Conservation (phyloP, 176 grass and related monocot genomes). For the Phyllostachys edulis region DNA sequence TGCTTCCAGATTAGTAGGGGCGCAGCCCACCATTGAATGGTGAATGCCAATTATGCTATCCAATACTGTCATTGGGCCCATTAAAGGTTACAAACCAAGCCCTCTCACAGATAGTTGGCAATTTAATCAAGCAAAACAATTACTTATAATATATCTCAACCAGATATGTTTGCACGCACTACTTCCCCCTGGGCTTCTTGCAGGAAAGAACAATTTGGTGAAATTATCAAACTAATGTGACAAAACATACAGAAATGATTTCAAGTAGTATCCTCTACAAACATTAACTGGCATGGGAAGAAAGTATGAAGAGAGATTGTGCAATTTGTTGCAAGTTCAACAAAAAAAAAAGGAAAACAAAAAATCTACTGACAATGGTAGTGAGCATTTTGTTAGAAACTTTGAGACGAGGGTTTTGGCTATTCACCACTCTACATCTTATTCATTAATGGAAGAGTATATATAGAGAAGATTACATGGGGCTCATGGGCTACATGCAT, state of each 20-base stretch:
- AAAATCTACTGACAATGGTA: not conserved
- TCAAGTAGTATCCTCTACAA: not conserved
- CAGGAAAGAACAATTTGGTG: not conserved
- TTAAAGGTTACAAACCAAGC: not conserved
- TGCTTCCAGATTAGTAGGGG: not conserved
- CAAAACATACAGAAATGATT: constrained; percentile 1
- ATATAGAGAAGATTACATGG: too few relatives aligned
- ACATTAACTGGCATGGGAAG: not conserved
- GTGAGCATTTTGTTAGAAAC: too few relatives aligned
- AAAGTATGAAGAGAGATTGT: too few relatives aligned
- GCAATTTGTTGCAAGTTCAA: too few relatives aligned
- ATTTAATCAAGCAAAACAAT: constrained; percentile 5
- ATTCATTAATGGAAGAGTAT: too few relatives aligned
- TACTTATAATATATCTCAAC: constrained; percentile 6
- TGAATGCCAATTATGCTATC: not conserved
- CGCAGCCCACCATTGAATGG: not conserved
- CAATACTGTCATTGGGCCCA: not conserved
- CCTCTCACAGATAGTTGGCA: not conserved
- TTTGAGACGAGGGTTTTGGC: too few relatives aligned
- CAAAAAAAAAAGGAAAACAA: too few relatives aligned
- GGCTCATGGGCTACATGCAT: too few relatives aligned
- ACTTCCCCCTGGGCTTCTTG: not conserved
- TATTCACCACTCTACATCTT: too few relatives aligned
- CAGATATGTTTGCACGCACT: not conserved
- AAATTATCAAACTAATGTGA: not conserved